A percentile compares a stretch with the other conserved stretches of the same genome.
Evolutionary conservation across 73 alveolate species (phyloP).

Genomic region (Symbiodinium pilosum): DNA sequence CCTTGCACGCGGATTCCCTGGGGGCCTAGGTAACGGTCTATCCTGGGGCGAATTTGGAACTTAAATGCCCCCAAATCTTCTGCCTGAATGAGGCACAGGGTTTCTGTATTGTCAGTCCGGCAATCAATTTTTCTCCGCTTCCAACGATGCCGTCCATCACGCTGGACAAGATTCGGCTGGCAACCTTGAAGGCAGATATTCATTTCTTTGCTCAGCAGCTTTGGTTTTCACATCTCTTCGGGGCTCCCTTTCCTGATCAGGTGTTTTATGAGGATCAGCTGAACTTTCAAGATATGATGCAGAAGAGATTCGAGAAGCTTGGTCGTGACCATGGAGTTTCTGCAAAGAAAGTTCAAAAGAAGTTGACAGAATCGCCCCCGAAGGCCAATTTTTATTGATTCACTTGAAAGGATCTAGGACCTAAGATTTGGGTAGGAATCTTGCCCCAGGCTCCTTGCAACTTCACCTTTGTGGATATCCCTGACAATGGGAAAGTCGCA

Average conservation of each 20-base stretch:
- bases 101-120: background rate
- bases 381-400: background rate
- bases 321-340: background rate
- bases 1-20: background rate
- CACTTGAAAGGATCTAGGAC: no score
- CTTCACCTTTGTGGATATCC: background rate
- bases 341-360: background rate
- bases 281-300: background rate
- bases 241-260: background rate
- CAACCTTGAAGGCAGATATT: background rate
- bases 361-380: background rate
- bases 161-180: background rate
- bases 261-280: background rate
- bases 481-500: background rate
- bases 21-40: background rate
- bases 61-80: no score
- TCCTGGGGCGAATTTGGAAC: background rate
- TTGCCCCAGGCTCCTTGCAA: background rate
- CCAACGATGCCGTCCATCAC: background rate
- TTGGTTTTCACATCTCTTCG: background rate
- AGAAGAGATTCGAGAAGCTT: background rate
- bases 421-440: background rate
- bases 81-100: no score
- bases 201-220: background rate
- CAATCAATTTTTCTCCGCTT: background rate